Evolutionary conservation across 805 yeast genomes (phyloP), one percentile per base, ranked within the genome.

Genomic region (Metschnikowia kofuensis): DNA sequence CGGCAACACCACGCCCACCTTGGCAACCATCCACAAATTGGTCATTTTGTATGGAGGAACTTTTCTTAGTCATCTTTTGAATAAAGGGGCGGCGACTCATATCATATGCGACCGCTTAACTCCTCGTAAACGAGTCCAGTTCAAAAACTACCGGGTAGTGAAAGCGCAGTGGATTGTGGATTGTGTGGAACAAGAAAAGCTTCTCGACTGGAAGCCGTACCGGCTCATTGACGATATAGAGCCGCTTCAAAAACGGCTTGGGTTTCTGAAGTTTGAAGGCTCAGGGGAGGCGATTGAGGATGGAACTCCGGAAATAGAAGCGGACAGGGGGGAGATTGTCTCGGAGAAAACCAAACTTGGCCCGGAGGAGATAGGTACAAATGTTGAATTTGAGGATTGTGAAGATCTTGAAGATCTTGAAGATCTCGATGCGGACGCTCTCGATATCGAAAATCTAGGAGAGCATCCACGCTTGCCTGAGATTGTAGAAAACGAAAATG

Each of bases 1-100:
- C 59, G 99, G 99, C 0, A 82, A 86, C 59, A 92, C 98, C 0
- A 69, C 67, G 2, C 98, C 98, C 0, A 81, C 91, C n/a, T 77
- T 89, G 13, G 68, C 78, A 38, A 85, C 81, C 51, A 68, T 94
- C 30, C 92, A 87, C 58, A 77, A 83, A 47, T 57, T 89, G 55
- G 83, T 92, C 2, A 79, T 87, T 2, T 56, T 81, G 9, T 78
- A 91, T 65, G 97, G 98, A 0, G 99, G 99, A 0, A 75, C 69
- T 44, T 88, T 87, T 52, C 61, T 85, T 21, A 85, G 85, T 52
- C 83, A 80, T 65, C 65, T 92, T 38, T 74, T 80, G 5, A 82
- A 85, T 6, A 91, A 91, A 62, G 77, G 85, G 4, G 73, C 76
- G 10, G 94, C 85, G 0, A 87, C 97, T 0, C 98, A 94, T 67